A percentile compares a stretch with the other conserved stretches of the same genome.
phyloP scores from a whole-genome alignment of 352 stramenopile genomes.

The Elongisporangium senticosum region DNA sequence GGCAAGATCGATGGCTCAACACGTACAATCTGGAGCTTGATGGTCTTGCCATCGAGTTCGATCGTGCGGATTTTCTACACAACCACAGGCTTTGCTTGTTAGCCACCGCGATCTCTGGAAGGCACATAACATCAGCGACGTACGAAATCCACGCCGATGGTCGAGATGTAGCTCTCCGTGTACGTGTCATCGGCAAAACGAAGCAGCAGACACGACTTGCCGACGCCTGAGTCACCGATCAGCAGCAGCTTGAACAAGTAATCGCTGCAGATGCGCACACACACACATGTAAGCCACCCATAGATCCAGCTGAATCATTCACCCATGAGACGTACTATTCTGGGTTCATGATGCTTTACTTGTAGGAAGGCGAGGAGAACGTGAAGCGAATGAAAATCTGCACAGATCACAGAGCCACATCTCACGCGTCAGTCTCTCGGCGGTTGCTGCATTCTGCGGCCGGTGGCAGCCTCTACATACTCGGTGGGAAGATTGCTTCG shows the following conservation, averaged over 20 bases:
- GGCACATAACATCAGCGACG: no score
- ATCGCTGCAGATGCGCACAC: constrained; percentile 77
- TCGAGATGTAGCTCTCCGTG: constrained; percentile 99
- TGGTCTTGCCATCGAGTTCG: constrained; percentile 98
- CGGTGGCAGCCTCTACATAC: neutral
- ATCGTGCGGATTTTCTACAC: constrained; percentile 98
- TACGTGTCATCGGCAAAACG: constrained; percentile 99
- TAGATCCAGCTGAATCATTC: neutral
- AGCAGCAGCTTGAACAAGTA: constrained; percentile 98
- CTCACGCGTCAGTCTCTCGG: neutral
- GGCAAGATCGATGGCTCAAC: no score
- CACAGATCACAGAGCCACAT: neutral
- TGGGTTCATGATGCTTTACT: constrained; percentile 75
- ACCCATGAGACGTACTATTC: constrained; percentile 82
- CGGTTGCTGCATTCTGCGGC: neutral
- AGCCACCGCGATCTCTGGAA: constrained; percentile 10
- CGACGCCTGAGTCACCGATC: constrained; percentile 97
- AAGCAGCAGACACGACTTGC: constrained; percentile 98
- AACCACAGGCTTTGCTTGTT: constrained; percentile 5
- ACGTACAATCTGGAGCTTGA: constrained; percentile 99
- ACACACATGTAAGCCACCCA: constrained; percentile 8
- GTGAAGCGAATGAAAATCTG: neutral
- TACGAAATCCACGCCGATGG: constrained; percentile 99
- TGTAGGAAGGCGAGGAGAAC: neutral
- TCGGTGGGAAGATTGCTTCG: neutral